Conservation (phyloP, 2,329 filamentous ascomycete genomes). For the Ceratocystis lukuohia region DNA sequence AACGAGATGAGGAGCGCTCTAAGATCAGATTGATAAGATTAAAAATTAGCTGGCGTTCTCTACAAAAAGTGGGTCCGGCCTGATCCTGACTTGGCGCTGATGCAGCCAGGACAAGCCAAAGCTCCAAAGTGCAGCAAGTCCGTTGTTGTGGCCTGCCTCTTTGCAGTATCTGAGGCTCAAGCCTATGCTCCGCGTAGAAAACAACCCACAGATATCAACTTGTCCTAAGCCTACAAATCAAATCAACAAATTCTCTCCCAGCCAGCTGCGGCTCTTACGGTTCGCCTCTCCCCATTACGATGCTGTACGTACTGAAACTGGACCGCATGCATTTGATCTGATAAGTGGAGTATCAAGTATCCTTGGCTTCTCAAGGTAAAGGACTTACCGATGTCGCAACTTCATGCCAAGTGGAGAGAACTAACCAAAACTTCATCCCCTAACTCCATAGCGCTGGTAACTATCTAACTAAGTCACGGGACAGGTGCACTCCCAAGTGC, state of each 20-base stretch:
- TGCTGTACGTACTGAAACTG: background rate
- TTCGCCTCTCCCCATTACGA: no score
- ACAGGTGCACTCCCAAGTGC: no score
- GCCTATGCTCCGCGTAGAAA: no score
- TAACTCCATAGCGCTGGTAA: background rate
- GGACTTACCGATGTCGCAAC: slow-evolving; percentile 1
- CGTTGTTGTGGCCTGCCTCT: background rate
- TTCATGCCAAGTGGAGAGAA: background rate
- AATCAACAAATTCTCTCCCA: background rate
- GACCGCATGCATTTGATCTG: background rate
- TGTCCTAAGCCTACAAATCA: background rate
- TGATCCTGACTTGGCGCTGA: background rate
- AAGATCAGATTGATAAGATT: slow-evolving; percentile 38
- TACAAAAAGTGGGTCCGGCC: background rate
- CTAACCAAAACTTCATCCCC: background rate
- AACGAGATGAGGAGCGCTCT: slow-evolving; percentile 1
- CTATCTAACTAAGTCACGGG: background rate
- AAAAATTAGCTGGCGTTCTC: background rate
- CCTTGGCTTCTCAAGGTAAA: background rate
- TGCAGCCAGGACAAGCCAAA: background rate
- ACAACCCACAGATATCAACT: no score
- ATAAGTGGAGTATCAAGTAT: background rate
- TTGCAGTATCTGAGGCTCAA: no score
- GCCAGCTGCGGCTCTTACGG: background rate
- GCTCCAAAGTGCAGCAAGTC: background rate